Percentiles rank a stretch among this genome's conserved stretches.
Conservation (phyloP, 164 flowering plant genomes). For the Umbellularia californica region DNA sequence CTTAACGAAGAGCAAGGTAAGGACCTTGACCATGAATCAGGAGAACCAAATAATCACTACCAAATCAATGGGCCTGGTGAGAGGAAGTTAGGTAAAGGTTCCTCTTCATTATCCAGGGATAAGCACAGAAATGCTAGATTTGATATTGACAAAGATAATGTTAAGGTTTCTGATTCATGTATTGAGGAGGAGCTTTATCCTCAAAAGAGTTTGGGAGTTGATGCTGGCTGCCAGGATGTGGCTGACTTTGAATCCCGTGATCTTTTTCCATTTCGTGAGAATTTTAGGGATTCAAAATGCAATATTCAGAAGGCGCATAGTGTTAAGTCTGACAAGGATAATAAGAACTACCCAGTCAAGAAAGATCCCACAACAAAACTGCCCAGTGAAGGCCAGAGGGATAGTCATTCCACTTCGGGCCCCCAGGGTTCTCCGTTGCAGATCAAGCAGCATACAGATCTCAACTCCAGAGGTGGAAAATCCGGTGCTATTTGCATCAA, state of each 20-base stretch:
- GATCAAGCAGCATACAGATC: constrained; percentile 4
- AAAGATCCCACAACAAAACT: constrained; percentile 36
- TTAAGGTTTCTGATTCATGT: constrained; percentile 32
- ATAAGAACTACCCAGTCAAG: constrained; percentile 29
- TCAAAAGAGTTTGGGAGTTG: constrained; percentile 3
- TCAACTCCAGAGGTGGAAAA: constrained; percentile 14
- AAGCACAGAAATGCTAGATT: constrained; percentile 32
- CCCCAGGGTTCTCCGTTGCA: constrained; percentile 16
- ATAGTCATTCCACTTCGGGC: constrained; percentile 23
- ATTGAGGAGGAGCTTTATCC: constrained; percentile 20
- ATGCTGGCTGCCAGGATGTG: constrained; percentile 6
- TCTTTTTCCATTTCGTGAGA: constrained; percentile 26
- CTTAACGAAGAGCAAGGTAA: constrained; percentile 20
- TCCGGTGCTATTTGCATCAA: constrained; percentile 18
- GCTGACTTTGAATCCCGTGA: constrained; percentile 28
- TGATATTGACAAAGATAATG: constrained; percentile 28
- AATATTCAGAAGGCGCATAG: constrained; percentile 32
- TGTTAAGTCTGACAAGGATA: constrained; percentile 27
- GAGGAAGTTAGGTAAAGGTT: constrained; percentile 43
- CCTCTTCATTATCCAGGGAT: constrained; percentile 50
- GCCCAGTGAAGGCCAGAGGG: constrained; percentile 36
- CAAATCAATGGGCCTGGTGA: constrained; percentile 39
- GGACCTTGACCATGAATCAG: constrained; percentile 26
- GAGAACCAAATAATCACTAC: constrained; percentile 23
- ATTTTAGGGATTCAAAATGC: constrained; percentile 31